Evolutionary conservation across 1,139 yeast genomes (phyloP).

Genomic region (Arxiozyma heterogenica): DNA sequence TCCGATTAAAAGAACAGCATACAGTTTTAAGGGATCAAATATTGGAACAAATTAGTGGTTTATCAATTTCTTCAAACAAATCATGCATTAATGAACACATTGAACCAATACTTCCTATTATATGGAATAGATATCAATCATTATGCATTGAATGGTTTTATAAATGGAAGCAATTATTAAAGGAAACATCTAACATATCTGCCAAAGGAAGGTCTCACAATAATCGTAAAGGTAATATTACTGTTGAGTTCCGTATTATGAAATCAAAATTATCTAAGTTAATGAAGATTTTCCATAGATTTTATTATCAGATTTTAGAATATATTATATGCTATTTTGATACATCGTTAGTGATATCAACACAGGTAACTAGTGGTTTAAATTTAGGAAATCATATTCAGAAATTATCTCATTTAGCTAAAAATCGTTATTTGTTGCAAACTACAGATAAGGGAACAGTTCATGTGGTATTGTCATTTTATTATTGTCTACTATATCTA

Average conservation of each 20-base stretch:
- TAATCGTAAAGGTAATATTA: neutral
- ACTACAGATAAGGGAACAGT: neutral
- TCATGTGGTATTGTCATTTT: neutral
- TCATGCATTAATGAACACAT: neutral
- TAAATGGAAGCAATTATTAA: conserved; percentile 1
- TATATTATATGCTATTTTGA: conserved; percentile 3
- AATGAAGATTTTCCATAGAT: conserved; percentile 21
- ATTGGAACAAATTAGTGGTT: neutral
- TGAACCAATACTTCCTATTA: neutral
- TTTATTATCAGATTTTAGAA: conserved; percentile 6
- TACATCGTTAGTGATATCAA: conserved; percentile 2
- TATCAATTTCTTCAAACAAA: neutral
- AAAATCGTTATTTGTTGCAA: neutral
- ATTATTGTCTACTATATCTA: conserved; percentile 2
- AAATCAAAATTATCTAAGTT: neutral
- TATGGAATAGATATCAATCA: neutral
- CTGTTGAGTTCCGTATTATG: conserved; percentile 2
- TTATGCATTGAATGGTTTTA: conserved; percentile 1
- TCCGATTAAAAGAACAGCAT: neutral
- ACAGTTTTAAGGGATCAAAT: neutral
- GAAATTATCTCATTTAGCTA: neutral
- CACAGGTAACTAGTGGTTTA: neutral
- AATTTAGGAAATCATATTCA: neutral
- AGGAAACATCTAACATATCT: neutral
- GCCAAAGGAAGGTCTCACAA: neutral